These are phyloP conservation scores for Xylaria sp. DNA, from an alignment of 495 filamentous ascomycete species.

Conservation along the genomic window DNA sequence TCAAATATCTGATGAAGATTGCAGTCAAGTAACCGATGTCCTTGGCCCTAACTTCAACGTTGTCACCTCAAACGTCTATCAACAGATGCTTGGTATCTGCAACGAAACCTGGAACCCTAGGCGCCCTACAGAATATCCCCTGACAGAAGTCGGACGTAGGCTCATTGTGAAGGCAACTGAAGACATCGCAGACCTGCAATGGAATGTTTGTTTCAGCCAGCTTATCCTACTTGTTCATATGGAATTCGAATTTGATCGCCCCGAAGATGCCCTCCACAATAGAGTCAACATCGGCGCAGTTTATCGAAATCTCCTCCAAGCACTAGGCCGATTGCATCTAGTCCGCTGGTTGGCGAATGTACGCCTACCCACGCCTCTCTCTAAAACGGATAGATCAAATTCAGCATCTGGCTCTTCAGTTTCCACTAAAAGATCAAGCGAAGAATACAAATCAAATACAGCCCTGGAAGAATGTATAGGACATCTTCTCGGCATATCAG, in stretches of 20 bases:
- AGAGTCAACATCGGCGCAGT: slow-evolving; percentile 71
- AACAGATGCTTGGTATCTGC: slow-evolving; percentile 49
- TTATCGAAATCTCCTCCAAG: slow-evolving; percentile 69
- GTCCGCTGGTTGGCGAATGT: slow-evolving; percentile 80
- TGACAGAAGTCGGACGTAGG: slow-evolving; percentile 76
- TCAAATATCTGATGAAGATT: slow-evolving; percentile 77
- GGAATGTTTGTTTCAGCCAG: slow-evolving; percentile 77
- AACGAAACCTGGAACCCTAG: slow-evolving; percentile 38
- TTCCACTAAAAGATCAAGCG: slow-evolving; percentile 41
- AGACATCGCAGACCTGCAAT: slow-evolving; percentile 74
- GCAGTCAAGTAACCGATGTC: slow-evolving; percentile 56
- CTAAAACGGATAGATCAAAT: slow-evolving; percentile 44
- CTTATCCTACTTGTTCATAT: slow-evolving; percentile 83
- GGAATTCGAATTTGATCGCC: slow-evolving; percentile 74
- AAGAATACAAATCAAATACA: slow-evolving; percentile 53
- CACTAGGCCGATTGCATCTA: slow-evolving; percentile 76
- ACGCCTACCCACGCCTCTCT: slow-evolving; percentile 50
- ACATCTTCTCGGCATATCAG: slow-evolving; percentile 56
- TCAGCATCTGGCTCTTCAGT: slow-evolving; percentile 33
- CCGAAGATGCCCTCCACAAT: slow-evolving; percentile 65
- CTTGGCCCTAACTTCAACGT: slow-evolving; percentile 64
- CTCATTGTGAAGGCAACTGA: slow-evolving; percentile 76
- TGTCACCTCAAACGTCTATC: slow-evolving; percentile 61
- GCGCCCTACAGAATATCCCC: slow-evolving; percentile 49
- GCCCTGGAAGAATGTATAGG: slow-evolving; percentile 58